Conservation (phyloP, 306 rosid genomes). For the Sicyos edulis region DNA sequence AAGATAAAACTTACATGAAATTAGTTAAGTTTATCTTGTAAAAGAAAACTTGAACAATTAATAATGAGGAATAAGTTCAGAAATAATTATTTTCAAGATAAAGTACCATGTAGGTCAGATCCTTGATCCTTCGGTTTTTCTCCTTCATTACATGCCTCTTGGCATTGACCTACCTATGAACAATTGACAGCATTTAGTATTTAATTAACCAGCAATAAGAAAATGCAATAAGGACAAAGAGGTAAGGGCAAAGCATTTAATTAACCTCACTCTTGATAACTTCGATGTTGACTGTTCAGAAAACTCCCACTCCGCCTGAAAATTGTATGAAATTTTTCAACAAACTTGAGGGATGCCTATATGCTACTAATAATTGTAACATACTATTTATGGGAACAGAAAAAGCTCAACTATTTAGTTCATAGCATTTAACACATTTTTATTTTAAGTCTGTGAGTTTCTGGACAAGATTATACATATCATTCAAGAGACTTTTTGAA, state of each 20-base stretch:
- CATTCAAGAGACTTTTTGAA: neutral
- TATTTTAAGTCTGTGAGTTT: no score
- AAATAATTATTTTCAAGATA: neutral
- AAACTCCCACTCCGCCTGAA: slow-evolving; percentile 53
- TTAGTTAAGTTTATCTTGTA: no score
- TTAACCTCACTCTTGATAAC: slow-evolving; percentile 45
- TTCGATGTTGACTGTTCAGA: slow-evolving; percentile 53
- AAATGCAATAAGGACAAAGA: neutral
- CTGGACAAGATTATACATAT: no score
- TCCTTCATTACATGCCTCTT: slow-evolving; percentile 76
- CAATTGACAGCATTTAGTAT: neutral
- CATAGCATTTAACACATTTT: neutral
- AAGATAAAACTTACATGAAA: no score
- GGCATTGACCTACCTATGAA: slow-evolving; percentile 68
- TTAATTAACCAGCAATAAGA: slow-evolving; percentile 23
- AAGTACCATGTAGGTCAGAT: slow-evolving; percentile 44
- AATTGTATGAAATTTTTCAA: slow-evolving; percentile 18
- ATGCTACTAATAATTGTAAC: slow-evolving; percentile 12
- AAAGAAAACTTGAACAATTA: no score
- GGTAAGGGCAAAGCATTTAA: slow-evolving; percentile 11
- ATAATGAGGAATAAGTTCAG: neutral
- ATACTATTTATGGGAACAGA: slow-evolving; percentile 9
- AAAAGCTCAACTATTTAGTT: neutral
- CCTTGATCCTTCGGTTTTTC: slow-evolving; percentile 39
- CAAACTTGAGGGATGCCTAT: neutral